Evolutionary conservation across 306 rosid genomes (phyloP), one percentile per base, ranked within the genome.

Genomic region (Abrus precatorius): DNA sequence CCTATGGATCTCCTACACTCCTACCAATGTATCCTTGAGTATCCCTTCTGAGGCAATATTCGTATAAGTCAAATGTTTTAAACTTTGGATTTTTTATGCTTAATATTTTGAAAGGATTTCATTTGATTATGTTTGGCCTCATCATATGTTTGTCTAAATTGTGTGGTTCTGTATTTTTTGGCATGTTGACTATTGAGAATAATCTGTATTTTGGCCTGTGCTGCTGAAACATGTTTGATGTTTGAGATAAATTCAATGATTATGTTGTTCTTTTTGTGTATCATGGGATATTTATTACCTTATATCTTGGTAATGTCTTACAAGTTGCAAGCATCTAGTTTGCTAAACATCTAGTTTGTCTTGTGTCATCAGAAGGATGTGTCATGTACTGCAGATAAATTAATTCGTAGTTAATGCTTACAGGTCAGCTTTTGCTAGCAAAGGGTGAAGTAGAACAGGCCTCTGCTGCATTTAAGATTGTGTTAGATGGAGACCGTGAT

Each of bases 391-490:
- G 48, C 50, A 54, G 71, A 41, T 69, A 67, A 73, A 53, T 76
- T 52, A 32, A 27, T 61, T 43, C 50, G 2, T 72, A 34, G 78
- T 59, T 82, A 82, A 79, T 88, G 79, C 86, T 85, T 75, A 63
- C 92, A 96, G 99, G 99, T 82, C 99, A 96, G 84, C 99, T 96
- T 86, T 92, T 96, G 84, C 88, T 96, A 79, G 97, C 98, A 28
- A 90, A 93, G 90, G 98, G 98, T 77, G 99, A 96, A 74, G 87
- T 96, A 57, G 99, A 96, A 43, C 99, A 96, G 82, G 98, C 99
- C 75, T 93, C 85, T 87, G 82, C 93, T 81, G 98, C 98, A 80
- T 96, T 96, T 84, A 96, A 92, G 86, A 96, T 96, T 85, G 99
- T 96, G 69, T 87, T 96, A 81, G 98, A 93, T 36, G 99, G 95